Conservation (phyloP, 805 yeast species). For the Candida stauntonica region DNA sequence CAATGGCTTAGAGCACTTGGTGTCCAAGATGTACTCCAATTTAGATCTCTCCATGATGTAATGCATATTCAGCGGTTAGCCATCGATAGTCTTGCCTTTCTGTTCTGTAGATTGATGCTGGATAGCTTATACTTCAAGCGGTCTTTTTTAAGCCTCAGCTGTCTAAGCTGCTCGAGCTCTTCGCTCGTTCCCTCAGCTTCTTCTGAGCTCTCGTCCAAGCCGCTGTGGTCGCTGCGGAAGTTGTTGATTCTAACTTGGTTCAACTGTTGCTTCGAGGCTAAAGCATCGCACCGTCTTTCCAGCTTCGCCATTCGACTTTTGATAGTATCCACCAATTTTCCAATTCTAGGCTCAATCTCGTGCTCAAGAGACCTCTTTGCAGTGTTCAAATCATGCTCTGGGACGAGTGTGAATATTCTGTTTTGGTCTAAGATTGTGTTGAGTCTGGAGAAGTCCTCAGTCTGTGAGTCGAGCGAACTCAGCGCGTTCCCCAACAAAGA, state of each 20-base stretch:
- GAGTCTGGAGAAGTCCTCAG: conserved; percentile 38
- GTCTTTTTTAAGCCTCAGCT: conserved; percentile 39
- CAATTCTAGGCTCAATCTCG: conserved; percentile 41
- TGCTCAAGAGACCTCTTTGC: conserved; percentile 35
- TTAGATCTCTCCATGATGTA: conserved; percentile 24
- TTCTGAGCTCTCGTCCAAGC: conserved; percentile 8
- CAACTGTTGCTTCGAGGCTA: conserved; percentile 36
- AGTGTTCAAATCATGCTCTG: conserved; percentile 41
- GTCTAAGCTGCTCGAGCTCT: conserved; percentile 36
- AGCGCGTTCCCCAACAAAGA: conserved; percentile 33
- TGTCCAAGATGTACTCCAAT: conserved; percentile 24
- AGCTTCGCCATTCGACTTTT: conserved; percentile 32
- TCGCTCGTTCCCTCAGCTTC: conserved; percentile 29
- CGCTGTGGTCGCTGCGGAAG: conserved; percentile 4
- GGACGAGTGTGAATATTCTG: conserved; percentile 46
- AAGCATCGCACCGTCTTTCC: conserved; percentile 30
- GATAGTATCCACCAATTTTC: conserved; percentile 29
- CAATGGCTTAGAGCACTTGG: conserved; percentile 47
- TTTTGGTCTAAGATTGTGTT: conserved; percentile 38
- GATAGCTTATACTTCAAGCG: conserved; percentile 39
- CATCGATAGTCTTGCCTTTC: conserved; percentile 26
- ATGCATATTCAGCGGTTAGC: conserved; percentile 8
- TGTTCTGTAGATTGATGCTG: conserved; percentile 24
- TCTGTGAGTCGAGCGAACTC: conserved; percentile 28
- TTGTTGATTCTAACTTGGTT: conserved; percentile 36